Percentiles rank a stretch among this genome's conserved stretches.
Evolutionary conservation across 805 yeast species (phyloP).

Genomic region (Wickerhamomyces ciferrii): DNA sequence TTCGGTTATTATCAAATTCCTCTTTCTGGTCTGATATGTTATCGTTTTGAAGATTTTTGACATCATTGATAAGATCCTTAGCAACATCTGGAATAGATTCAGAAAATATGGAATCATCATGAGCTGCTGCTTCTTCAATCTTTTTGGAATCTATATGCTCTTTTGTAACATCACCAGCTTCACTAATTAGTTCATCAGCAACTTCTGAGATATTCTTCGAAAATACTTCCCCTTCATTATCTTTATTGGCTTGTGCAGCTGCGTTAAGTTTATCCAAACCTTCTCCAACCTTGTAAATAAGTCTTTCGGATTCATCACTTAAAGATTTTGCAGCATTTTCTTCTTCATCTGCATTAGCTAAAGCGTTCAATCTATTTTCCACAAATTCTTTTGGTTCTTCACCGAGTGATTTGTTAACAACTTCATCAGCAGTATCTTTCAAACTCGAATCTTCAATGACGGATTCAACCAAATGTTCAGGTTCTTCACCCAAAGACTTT

Average conservation of each 20-base stretch:
- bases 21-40: no score
- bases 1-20: no score
- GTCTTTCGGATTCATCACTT: slow-evolving; percentile 1
- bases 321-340: background rate
- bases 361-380: background rate
- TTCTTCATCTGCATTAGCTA: background rate
- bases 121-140: background rate
- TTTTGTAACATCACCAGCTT: background rate
- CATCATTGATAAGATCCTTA: background rate
- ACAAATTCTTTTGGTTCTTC: background rate
- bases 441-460: slow-evolving; percentile 1
- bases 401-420: slow-evolving; percentile 1
- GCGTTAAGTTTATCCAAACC: background rate
- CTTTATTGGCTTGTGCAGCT: background rate
- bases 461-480: slow-evolving; percentile 5
- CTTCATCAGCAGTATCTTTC: slow-evolving; percentile 1
- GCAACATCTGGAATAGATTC: background rate
- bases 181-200: background rate
- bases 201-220: background rate
- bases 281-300: slow-evolving; percentile 5
- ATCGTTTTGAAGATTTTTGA: background rate
- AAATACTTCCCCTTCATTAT: background rate
- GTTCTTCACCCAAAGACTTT: slow-evolving; percentile 5
- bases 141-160: background rate
- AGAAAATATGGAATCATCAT: background rate